These are phyloP conservation scores for Russula earlei DNA, from an alignment of 768 basidiomycete genomes.

Conservation along the genomic window DNA sequence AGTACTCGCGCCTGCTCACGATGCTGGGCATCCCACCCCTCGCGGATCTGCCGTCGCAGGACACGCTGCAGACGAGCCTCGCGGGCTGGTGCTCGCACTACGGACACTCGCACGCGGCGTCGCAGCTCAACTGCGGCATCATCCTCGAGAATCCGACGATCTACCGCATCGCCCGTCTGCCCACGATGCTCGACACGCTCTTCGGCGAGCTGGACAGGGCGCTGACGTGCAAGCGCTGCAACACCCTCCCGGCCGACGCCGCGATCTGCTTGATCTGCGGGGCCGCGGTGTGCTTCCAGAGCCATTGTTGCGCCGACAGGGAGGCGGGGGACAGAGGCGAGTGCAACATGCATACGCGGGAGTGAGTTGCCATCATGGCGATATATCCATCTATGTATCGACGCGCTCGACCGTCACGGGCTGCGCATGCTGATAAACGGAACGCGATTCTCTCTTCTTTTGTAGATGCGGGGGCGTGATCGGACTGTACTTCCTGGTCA, in stretches of 20 bases:
- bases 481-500: conserved; percentile 86
- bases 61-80: conserved; percentile 80
- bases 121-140: conserved; percentile 72
- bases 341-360: conserved; percentile 91
- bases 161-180: conserved; percentile 78
- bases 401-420: too few species aligned
- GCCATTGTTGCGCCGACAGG: conserved; percentile 81
- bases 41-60: conserved; percentile 69
- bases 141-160: conserved; percentile 72
- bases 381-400: too few species aligned
- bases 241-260: conserved; percentile 70
- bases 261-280: conserved; percentile 93
- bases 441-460: not conserved
- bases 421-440: not conserved
- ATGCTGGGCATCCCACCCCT: conserved; percentile 75
- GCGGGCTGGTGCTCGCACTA: conserved; percentile 89
- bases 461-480: conserved; percentile 80
- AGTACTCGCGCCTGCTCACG: conserved; percentile 69
- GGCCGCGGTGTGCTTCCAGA: conserved; percentile 77
- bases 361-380: too few species aligned
- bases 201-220: conserved; percentile 68
- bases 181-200: conserved; percentile 72
- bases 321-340: conserved; percentile 65
- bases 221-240: conserved; percentile 67
- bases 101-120: conserved; percentile 67